Conservation (phyloP, 345 rosid genomes). For the Aquilaria malaccensis region DNA sequence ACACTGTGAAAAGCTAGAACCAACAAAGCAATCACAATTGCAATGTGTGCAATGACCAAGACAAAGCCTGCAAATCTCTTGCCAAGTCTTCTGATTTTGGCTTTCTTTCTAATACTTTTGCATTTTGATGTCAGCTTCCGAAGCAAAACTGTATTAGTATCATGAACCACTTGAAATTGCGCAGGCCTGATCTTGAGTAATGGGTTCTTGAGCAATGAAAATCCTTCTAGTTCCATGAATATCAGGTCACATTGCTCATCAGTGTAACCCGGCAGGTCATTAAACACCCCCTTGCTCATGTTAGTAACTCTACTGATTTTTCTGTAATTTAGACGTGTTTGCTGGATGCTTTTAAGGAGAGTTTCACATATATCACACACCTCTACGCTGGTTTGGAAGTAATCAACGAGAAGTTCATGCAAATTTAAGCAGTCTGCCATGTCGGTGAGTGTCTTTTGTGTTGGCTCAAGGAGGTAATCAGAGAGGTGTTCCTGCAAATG, state of each 20-base stretch:
- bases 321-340: constrained; percentile 39
- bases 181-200: constrained; percentile 28
- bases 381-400: constrained; percentile 44
- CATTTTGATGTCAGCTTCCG: constrained; percentile 33
- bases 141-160: constrained; percentile 37
- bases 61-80: constrained; percentile 39
- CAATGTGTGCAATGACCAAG: constrained; percentile 36
- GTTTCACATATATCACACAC: constrained; percentile 53
- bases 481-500: constrained; percentile 37
- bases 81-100: constrained; percentile 26
- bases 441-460: constrained; percentile 36
- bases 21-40: constrained; percentile 32
- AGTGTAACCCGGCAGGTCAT: constrained; percentile 17
- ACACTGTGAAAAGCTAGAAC: constrained; percentile 58
- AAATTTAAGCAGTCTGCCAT: constrained; percentile 27
- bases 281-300: constrained; percentile 18
- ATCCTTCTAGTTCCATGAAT: constrained; percentile 46
- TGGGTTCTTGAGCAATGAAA: constrained; percentile 47
- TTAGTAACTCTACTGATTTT: constrained; percentile 46
- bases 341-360: constrained; percentile 52
- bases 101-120: constrained; percentile 42
- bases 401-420: constrained; percentile 39
- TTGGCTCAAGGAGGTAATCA: constrained; percentile 51
- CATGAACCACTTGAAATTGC: constrained; percentile 33
- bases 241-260: constrained; percentile 17